Evolutionary conservation across 2,329 filamentous ascomycete species (phyloP), one percentile per base, ranked within the genome.

Genomic region (Colletotrichum musae): DNA sequence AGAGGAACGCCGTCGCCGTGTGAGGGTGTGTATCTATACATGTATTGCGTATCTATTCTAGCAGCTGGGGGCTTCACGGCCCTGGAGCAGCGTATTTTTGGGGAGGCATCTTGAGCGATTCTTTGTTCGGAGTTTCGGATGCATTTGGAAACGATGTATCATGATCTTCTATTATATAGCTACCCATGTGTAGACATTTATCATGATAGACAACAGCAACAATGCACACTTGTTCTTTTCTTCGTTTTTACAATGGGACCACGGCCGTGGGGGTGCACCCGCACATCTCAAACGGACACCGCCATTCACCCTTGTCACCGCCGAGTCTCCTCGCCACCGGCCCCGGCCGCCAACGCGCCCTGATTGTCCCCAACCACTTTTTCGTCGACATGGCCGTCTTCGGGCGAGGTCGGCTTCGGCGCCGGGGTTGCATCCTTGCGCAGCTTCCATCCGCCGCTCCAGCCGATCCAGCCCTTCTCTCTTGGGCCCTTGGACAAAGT

Each of bases 401-500:
- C 66, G 61, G 54, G 66, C 32, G 66, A 65, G 36, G 28, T 36
- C 32, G 64, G 58, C 36, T 63, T 51, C 18, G 59, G 57, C 18
- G 36, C 47, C 9, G 39, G 32, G 10, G 43, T 24, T 12, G 28
- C 50, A n/a, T 70, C 70, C 36, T 58, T 71, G 21, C 61, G 61
- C 24, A 70, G 18, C 50, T 28, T 61, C 53, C n/a, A 50, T 1
- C 70, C 70, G 21, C 70, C 70, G 26, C 62, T 67, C 70, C 70
- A 71, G 13, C 70, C 70, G 13, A 71, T 48, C 70, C 70, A 71
- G 12, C 70, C 54, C 50, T 53, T 67, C 18, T 70, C 70, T 18
- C 68, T 48, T 10, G 70, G 70, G 0, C 70, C 70, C 7, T 67
- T 71, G n/a, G 64, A 58, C 15, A 71, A 59, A 7, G 61, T 69